Percentiles rank a stretch among this genome's conserved stretches.
These are phyloP conservation scores for Zizania latifolia DNA, from an alignment of 176 grass and related monocot genomes.

Conservation along the genomic window DNA sequence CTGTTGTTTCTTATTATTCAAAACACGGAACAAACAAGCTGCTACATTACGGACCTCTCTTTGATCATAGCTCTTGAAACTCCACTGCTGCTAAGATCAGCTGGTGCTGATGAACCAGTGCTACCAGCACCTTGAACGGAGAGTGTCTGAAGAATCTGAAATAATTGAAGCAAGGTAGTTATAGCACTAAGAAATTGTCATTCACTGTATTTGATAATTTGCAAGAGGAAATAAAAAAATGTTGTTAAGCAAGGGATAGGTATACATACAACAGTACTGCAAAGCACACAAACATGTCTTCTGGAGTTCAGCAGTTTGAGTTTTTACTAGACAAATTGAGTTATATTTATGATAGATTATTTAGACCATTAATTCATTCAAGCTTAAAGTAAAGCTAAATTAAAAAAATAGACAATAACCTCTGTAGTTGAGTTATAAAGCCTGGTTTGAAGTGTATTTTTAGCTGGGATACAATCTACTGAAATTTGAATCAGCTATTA, in stretches of 20 bases:
- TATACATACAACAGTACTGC: background rate
- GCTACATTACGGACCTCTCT: conserved; percentile 37
- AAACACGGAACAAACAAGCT: background rate
- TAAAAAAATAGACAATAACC: conserved; percentile 6
- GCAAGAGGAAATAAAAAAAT: background rate
- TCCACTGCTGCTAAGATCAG: conserved; percentile 53
- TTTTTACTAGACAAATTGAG: conserved; percentile 12
- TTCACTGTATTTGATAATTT: background rate
- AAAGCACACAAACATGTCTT: background rate
- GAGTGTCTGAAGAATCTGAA: conserved; percentile 73
- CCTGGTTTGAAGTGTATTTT: background rate
- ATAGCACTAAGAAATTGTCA: conserved; percentile 17
- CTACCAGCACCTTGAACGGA: conserved; percentile 43
- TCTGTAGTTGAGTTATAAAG: background rate
- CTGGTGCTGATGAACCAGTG: conserved; percentile 34
- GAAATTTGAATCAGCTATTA: background rate
- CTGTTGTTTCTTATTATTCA: background rate
- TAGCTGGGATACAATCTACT: background rate
- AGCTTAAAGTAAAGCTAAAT: background rate
- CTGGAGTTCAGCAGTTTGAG: conserved; percentile 9
- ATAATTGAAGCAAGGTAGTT: conserved; percentile 17
- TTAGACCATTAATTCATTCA: background rate
- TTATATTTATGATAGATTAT: background rate
- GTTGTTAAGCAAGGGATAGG: conserved; percentile 6
- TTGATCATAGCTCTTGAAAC: conserved; percentile 65